Evolutionary conservation across 2,329 filamentous ascomycete genomes (phyloP), one percentile per base, ranked within the genome.

Genomic region (Fusarium equiseti): DNA sequence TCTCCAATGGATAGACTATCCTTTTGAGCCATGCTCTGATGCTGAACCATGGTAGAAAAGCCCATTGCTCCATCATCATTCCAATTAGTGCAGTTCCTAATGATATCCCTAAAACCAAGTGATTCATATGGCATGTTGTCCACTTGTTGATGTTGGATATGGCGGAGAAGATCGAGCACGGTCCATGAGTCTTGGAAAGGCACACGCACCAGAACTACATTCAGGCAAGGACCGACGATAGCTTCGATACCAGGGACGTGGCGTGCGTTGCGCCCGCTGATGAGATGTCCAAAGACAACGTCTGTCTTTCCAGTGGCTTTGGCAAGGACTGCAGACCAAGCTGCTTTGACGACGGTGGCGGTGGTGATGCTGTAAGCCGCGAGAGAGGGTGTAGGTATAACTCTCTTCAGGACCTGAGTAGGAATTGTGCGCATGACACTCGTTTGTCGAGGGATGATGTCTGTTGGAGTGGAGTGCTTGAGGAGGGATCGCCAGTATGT

Each of bases 271-370:
- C 70, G 62, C 6, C 70, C 70, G 40, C 59, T 72, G 13, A 72
- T 72, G 3, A 72, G 50, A 11, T 72, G 59, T 2, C 70, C 70
- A 32, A 72, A 72, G 5, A 70, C 56, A 7, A 72, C 18, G 20
- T 72, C 83, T 2, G 72, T 63, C 24, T 73, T 77, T n/a, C 77
- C 74, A 0, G 82, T 78, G 26, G 79, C 58, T 11, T 78, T 77
- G 6, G 81, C 79, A 8, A 85, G 72, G 13, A 81, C 79, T 3
- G 76, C 70, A 1, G 83, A 79, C 83, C 83, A 85, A 1, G 83
- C 82, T n/a, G 81, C 81, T 59, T 84, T 84, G 70, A 84, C 74
- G 22, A 84, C 57, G 1, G 82, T 84, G 10, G 83, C 82, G 6
- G 67, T 66, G 13, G 72, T 73, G 18, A 76, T 75, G 20, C 72